Evolutionary conservation across 2,329 filamentous ascomycete genomes (phyloP).

Genomic region (Xylaria sp.): DNA sequence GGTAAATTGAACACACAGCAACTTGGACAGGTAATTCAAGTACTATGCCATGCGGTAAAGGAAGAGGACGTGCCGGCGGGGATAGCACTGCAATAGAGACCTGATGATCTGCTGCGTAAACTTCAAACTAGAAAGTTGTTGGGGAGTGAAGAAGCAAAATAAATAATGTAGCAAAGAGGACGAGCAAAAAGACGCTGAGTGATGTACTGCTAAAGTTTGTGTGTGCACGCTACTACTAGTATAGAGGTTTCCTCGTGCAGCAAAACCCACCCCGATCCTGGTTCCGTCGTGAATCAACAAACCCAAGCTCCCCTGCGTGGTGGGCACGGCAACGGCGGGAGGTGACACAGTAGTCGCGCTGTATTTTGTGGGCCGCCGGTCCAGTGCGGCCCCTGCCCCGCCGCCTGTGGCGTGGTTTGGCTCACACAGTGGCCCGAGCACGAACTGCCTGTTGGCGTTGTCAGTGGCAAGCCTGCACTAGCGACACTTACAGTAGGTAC

Average conservation of each 20-base stretch:
- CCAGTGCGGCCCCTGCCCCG: background rate
- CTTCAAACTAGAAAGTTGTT: constrained; percentile 6
- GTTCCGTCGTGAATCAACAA: constrained; percentile 21
- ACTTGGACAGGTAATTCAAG: constrained; percentile 20
- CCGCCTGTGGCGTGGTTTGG: background rate
- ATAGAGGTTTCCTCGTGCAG: constrained; percentile 4
- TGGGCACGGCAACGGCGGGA: constrained; percentile 26
- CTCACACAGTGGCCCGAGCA: background rate
- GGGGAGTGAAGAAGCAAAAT: background rate
- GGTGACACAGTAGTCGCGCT: background rate
- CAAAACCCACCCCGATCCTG: constrained; percentile 5
- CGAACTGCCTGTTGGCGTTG: background rate
- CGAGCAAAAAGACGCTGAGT: background rate
- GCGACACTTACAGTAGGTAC: too few species aligned
- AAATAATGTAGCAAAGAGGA: background rate
- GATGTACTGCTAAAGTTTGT: constrained; percentile 11
- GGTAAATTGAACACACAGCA: constrained; percentile 40
- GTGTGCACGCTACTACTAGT: background rate
- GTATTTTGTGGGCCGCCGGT: constrained; percentile 8
- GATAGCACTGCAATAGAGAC: constrained; percentile 4
- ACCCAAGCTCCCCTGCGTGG: constrained; percentile 1
- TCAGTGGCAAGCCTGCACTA: background rate
- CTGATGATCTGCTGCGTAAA: constrained; percentile 6
- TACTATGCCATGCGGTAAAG: constrained; percentile 38
- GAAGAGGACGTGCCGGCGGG: background rate